Evolutionary conservation across 2,329 filamentous ascomycete species (phyloP).

Genomic region (Venturia oleaginea): DNA sequence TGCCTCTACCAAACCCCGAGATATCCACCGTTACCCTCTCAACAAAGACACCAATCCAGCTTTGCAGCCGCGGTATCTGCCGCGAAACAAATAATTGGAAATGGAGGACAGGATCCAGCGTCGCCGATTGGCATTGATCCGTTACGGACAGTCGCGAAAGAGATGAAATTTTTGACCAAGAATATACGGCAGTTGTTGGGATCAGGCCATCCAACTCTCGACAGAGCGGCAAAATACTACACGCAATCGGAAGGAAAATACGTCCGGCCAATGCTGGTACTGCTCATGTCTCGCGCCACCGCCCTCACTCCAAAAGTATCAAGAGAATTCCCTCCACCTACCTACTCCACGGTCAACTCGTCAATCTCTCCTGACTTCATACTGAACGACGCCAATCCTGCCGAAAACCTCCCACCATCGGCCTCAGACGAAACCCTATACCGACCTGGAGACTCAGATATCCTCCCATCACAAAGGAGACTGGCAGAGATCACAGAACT

Average conservation of each 20-base stretch:
- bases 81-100: slow-evolving; percentile 58
- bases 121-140: slow-evolving; percentile 74
- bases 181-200: slow-evolving; percentile 91
- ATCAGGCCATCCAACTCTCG: slow-evolving; percentile 86
- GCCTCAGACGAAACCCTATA: slow-evolving; percentile 33
- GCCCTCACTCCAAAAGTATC: slow-evolving; percentile 57
- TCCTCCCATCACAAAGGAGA: slow-evolving; percentile 85
- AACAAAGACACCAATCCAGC: slow-evolving; percentile 49
- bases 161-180: slow-evolving; percentile 91
- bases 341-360: slow-evolving; percentile 41
- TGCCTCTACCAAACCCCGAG: slow-evolving; percentile 3
- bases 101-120: slow-evolving; percentile 40
- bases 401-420: slow-evolving; percentile 46
- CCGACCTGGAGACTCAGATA: slow-evolving; percentile 43
- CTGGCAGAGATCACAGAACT: slow-evolving; percentile 95
- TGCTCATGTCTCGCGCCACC: slow-evolving; percentile 93
- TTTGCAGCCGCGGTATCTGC: slow-evolving; percentile 65
- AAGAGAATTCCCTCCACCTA: slow-evolving; percentile 29
- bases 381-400: slow-evolving; percentile 76
- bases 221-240: slow-evolving; percentile 96
- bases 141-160: slow-evolving; percentile 81
- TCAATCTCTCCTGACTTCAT: slow-evolving; percentile 52
- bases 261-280: slow-evolving; percentile 83
- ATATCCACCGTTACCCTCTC: slow-evolving; percentile 18
- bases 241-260: slow-evolving; percentile 95